Percentiles rank a stretch among this genome's conserved stretches.
Conservation (phyloP, 1,284 basidiomycete genomes). For the Crucibulum parvulum region DNA sequence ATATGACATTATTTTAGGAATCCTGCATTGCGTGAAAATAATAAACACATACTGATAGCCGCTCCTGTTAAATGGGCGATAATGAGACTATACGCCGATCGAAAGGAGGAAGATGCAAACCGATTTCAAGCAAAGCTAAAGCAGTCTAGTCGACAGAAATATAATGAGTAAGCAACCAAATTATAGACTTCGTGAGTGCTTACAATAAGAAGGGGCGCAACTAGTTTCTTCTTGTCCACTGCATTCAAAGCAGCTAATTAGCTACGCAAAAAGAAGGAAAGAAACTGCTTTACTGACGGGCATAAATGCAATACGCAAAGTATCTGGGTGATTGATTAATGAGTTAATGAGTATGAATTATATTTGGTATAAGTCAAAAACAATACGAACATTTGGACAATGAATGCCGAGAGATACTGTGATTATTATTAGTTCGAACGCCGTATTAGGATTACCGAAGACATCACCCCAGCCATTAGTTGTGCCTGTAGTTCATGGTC, state of each 20-base stretch:
- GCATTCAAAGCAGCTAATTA: background rate
- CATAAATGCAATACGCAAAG: slow-evolving; percentile 20
- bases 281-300: slow-evolving; percentile 7
- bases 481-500: background rate
- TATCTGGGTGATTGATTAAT: slow-evolving; percentile 10
- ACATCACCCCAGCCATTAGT: background rate
- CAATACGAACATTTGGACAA: slow-evolving; percentile 21
- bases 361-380: background rate
- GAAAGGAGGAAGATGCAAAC: no score
- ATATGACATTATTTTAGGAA: background rate
- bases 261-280: background rate
- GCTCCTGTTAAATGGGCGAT: slow-evolving; percentile 2
- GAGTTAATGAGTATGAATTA: background rate
- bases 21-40: background rate
- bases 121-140: background rate
- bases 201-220: slow-evolving; percentile 13
- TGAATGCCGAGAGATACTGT: slow-evolving; percentile 22
- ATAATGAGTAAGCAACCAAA: background rate
- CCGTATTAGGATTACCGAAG: background rate
- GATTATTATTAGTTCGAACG: background rate
- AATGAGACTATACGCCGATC: background rate
- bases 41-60: slow-evolving; percentile 8
- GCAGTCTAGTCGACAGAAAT: background rate
- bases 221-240: slow-evolving; percentile 16
- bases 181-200: background rate